Evolutionary conservation across 2,329 filamentous ascomycete genomes (phyloP), one percentile per base, ranked within the genome.

Genomic region (Xylariaceae sp.): DNA sequence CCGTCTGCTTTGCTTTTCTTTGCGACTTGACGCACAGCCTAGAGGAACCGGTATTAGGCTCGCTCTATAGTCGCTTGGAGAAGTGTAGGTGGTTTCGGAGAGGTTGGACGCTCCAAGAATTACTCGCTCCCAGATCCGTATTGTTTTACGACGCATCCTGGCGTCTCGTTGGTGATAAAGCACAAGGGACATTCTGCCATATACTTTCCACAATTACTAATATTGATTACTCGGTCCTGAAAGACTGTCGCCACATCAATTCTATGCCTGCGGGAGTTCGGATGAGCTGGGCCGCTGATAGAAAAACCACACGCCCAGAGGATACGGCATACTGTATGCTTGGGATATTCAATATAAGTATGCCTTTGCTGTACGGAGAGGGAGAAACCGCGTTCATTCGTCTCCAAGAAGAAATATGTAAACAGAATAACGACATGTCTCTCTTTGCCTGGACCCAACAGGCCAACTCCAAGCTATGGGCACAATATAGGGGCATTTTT

Each of bases 311-410:
- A 1, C 59, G 64, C 20, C 10, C 43, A 26, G 62, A 70, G 43
- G 67, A 71, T 48, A 46, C 43, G 2, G 66, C 68, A 0, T 71
- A 70, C 49, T 68, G 60, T 15, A 50, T 71, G 2, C 37, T 71
- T n/a, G 68, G 69, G 2, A 40, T 72, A 3, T 70, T 72, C 27
- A 58, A 60, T 11, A 60, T 72, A 18, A 65, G 63, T 27, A 67
- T 71, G 62, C 63, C 65, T 3, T 48, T 69, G 43, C 53, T 70
- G 2, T 71, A 71, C 39, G 68, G 69, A 10, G 68, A 70, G 42
- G 67, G 67, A n/a, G 24, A 30, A 3, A 61, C 55, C 32, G 65
- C 67, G 0, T 67, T 65, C 43, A 18, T 56, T 16, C 55, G 67
- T 8, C 56, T 68, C 8, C 65, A 69, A 36, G 58, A 66, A 16